Evolutionary conservation across 2,329 filamentous ascomycete species (phyloP).

Genomic region (Xylaria sp.): DNA sequence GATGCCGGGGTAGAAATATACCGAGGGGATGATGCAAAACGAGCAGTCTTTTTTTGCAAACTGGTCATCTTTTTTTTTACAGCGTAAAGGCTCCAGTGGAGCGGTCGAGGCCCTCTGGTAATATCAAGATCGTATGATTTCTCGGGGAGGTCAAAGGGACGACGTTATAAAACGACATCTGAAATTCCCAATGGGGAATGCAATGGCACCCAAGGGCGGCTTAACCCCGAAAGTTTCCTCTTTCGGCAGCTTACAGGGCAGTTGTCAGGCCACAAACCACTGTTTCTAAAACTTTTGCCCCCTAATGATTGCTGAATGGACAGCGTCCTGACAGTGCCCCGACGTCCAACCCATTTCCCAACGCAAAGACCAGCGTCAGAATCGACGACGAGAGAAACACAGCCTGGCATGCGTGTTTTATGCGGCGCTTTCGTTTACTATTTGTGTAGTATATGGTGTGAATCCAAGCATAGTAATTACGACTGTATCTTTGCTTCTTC

Average conservation of each 20-base stretch:
- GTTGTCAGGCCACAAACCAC: slow-evolving; percentile 30
- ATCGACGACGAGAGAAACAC: not conserved
- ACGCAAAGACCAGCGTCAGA: not conserved
- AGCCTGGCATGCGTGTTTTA: not conserved
- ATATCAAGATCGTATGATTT: slow-evolving; percentile 29
- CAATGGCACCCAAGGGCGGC: slow-evolving; percentile 20
- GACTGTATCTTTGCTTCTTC: no score
- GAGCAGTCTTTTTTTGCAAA: slow-evolving; percentile 12
- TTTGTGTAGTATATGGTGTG: no score
- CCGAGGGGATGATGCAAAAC: slow-evolving; percentile 4
- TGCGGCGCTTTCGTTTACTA: no score
- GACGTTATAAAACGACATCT: slow-evolving; percentile 7
- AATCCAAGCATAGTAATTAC: no score
- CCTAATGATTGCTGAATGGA: slow-evolving; percentile 11
- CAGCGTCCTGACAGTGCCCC: slow-evolving; percentile 5
- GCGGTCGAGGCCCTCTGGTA: slow-evolving; percentile 12
- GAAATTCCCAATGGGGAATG: slow-evolving; percentile 3
- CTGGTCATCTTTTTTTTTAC: slow-evolving; percentile 18
- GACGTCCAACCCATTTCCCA: not conserved
- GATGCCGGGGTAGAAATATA: not conserved
- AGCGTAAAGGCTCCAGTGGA: slow-evolving; percentile 15
- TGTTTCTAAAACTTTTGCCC: slow-evolving; percentile 15
- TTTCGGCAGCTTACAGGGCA: slow-evolving; percentile 26
- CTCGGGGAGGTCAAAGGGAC: slow-evolving; percentile 11
- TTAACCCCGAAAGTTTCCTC: slow-evolving; percentile 27